These are phyloP conservation scores for Lichtheimia ornata DNA, from an alignment of 371 early-diverging fungal species.

Conservation along the genomic window DNA sequence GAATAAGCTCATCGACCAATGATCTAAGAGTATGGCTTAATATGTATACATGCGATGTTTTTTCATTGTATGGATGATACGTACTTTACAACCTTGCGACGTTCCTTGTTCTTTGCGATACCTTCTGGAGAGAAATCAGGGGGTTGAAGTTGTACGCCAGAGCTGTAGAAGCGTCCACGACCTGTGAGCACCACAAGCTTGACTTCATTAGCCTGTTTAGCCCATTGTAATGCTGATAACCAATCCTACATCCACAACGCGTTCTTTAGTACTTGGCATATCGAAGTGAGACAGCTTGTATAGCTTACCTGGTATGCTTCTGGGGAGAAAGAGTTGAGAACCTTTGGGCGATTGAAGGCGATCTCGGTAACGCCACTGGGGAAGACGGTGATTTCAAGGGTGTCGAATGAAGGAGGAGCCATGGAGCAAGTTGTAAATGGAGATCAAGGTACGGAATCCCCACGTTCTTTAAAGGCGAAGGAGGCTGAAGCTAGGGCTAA, in stretches of 20 bases:
- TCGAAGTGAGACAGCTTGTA: no score
- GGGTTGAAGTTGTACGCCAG: conserved; percentile 65
- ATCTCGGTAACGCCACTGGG: conserved; percentile 64
- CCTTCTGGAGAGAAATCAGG: conserved; percentile 34
- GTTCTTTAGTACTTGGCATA: background rate
- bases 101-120: conserved; percentile 11
- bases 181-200: conserved; percentile 69
- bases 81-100: conserved; percentile 25
- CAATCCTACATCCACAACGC: conserved; percentile 47
- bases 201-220: conserved; percentile 48
- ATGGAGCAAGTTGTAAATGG: no score
- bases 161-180: conserved; percentile 65
- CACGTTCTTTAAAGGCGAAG: no score
- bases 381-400: conserved; percentile 51
- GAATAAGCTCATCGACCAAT: conserved; percentile 52
- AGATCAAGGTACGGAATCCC: no score
- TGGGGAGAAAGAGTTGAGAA: conserved; percentile 64
- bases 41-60: background rate
- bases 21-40: conserved; percentile 34
- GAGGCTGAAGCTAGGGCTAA: no score
- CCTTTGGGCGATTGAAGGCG: conserved; percentile 67
- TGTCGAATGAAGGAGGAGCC: conserved; percentile 48
- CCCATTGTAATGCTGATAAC: conserved; percentile 62
- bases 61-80: background rate
- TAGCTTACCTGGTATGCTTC: conserved; percentile 50